A percentile compares a stretch with the other conserved stretches of the same genome.
phyloP scores from a whole-genome alignment of 108 stramenopile genomes.

The Skeletonema menzelii region DNA sequence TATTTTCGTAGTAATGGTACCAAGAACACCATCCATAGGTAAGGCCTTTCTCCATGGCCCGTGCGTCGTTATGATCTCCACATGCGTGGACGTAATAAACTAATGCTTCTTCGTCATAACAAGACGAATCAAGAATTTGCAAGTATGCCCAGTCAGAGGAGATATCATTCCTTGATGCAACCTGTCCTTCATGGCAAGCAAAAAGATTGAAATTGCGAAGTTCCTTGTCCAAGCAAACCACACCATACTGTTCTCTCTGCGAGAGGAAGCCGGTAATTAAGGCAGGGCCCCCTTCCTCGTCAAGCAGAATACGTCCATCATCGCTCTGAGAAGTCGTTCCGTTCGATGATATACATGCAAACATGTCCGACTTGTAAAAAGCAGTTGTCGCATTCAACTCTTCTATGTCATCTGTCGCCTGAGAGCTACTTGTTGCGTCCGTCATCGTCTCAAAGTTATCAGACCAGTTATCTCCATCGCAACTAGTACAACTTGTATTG shows the following conservation, averaged over 20 bases:
- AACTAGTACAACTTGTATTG: conserved; percentile 7
- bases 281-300: conserved; percentile 86
- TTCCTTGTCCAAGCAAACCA: conserved; percentile 61
- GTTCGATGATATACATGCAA: conserved; percentile 74
- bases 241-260: conserved; percentile 83
- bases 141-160: conserved; percentile 85
- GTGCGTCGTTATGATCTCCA: conserved; percentile 74
- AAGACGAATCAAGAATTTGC: conserved; percentile 68
- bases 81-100: conserved; percentile 80
- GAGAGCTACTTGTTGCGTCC: background rate
- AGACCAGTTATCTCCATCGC: conserved; percentile 12
- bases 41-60: conserved; percentile 74
- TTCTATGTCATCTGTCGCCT: background rate
- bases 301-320: conserved; percentile 52
- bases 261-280: conserved; percentile 85
- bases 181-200: conserved; percentile 65
- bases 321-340: conserved; percentile 33
- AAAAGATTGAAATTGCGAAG: conserved; percentile 64
- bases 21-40: conserved; percentile 93
- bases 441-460: conserved; percentile 9
- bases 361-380: conserved; percentile 82
- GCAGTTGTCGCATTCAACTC: conserved; percentile 31
- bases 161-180: conserved; percentile 28
- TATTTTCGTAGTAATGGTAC: conserved; percentile 93
- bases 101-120: conserved; percentile 90